These are phyloP conservation scores for Geotrichum fermentans DNA, from an alignment of 1,139 yeast genomes.

Conservation along the genomic window DNA sequence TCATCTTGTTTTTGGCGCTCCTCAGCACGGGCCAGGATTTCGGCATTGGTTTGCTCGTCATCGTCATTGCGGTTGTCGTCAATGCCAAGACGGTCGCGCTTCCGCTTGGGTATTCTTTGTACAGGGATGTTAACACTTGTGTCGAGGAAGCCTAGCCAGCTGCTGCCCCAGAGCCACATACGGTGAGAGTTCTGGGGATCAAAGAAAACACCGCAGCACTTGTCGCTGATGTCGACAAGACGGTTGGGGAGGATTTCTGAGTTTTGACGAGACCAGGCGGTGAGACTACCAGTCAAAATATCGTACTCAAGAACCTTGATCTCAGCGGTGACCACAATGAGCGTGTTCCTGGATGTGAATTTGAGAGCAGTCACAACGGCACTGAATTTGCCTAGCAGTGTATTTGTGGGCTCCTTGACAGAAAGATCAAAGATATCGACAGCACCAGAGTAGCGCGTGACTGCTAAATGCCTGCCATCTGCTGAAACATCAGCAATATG, in stretches of 20 bases:
- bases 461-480: constrained; percentile 45
- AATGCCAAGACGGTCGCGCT: constrained; percentile 57
- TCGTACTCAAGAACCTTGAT: constrained; percentile 69
- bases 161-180: constrained; percentile 84
- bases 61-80: constrained; percentile 22
- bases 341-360: constrained; percentile 49
- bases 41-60: constrained; percentile 1
- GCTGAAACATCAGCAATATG: constrained; percentile 49
- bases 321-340: constrained; percentile 67
- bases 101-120: constrained; percentile 39
- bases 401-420: background rate
- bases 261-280: constrained; percentile 77
- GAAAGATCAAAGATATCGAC: constrained; percentile 50
- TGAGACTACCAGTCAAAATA: constrained; percentile 40
- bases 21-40: constrained; percentile 15
- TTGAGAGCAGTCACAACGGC: constrained; percentile 59
- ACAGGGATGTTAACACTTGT: constrained; percentile 55
- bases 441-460: constrained; percentile 61
- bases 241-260: constrained; percentile 69
- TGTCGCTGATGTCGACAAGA: constrained; percentile 56
- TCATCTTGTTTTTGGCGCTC: constrained; percentile 28
- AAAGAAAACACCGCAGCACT: constrained; percentile 66
- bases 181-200: constrained; percentile 41
- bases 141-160: constrained; percentile 77
- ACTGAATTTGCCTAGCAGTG: constrained; percentile 46